Evolutionary conservation across 2,329 filamentous ascomycete species (phyloP), one percentile per base, ranked within the genome.

Genomic region (Mycocentrospora acerina): DNA sequence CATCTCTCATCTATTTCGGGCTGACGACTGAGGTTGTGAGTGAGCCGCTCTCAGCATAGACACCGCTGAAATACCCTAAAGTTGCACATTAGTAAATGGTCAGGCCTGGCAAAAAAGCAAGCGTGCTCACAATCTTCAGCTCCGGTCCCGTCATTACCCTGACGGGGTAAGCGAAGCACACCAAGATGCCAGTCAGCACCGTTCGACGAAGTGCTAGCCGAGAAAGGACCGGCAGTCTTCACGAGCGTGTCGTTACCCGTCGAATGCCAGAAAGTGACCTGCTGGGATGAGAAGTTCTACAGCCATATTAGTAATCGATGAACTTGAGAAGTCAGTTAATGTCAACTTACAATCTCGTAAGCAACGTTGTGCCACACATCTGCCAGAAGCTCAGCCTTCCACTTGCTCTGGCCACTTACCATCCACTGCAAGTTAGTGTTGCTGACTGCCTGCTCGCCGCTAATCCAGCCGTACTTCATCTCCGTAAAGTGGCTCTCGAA

Each of bases 361-460:
- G 83, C 85, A 54, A 87, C 75, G 60, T 89, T 89, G 64, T 88
- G 84, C 85, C 85, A 88, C 9, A 82, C 78, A 27, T 75, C 79
- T 1, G 83, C 72, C 36, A 73, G 73, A 63, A 84, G 82, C 45
- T 78, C 71, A 1, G 75, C 73, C 53, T 76, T 78, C 83, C 83
- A 88, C 53, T 85, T 70, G 33, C 75, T 77, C 51, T 75, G 68
- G 12, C 81, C 76, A 43, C 74, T 73, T 8, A 81, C 79, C 64
- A 80, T 78, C 82, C 83, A 88, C 52, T 80, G 78, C 47, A 88
- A 71, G 49, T 76, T 75, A 19, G 71, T 71, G 42, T 76, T 72
- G 25, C 74, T 68, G 43, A 78, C 71, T 37, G 73, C 77, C 4
- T 64, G 58, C 38, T 72, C 69, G 25, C 74, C 73, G 45, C 59